Percentiles rank a stretch among this genome's conserved stretches.
Evolutionary conservation across 192 early-diverging fungal genomes (phyloP).

Genomic region (Mycoemilia scoparia): DNA sequence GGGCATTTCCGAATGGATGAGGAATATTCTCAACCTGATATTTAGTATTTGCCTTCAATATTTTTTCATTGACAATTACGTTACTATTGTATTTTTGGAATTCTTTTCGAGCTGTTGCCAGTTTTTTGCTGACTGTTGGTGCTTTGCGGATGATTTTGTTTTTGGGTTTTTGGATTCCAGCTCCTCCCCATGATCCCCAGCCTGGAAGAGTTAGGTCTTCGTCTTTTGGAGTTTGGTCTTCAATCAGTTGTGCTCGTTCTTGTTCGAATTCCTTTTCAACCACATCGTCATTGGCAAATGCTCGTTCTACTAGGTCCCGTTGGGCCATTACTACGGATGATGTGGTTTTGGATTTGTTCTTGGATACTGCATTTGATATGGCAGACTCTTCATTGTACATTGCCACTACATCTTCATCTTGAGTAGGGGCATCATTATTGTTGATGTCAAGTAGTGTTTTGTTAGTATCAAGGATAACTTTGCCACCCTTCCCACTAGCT

Average conservation of each 20-base stretch:
- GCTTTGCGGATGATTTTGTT: conserved; percentile 36
- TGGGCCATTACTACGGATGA: no score
- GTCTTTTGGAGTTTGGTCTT: conserved; percentile 59
- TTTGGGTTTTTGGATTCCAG: conserved; percentile 40
- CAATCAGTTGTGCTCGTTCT: conserved; percentile 54
- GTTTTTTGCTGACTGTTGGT: conserved; percentile 10
- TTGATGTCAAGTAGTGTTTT: conserved; percentile 35
- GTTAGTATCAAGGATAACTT: no score
- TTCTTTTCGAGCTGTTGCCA: conserved; percentile 45
- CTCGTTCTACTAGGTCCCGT: conserved; percentile 72
- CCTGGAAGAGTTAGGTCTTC: conserved; percentile 78
- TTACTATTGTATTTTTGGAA: conserved; percentile 25
- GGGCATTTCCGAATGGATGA: conserved; percentile 60
- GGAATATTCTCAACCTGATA: conserved; percentile 59
- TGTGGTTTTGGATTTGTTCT: no score
- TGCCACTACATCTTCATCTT: no score
- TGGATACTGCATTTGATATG: no score
- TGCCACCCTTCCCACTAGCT: no score
- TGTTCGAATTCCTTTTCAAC: conserved; percentile 72
- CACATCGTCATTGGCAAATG: conserved; percentile 89
- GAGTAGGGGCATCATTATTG: conserved; percentile 3
- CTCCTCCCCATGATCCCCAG: conserved; percentile 79
- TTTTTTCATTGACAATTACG: conserved; percentile 88
- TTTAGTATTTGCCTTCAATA: conserved; percentile 52
- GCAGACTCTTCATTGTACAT: no score